phyloP scores from a whole-genome alignment of 352 stramenopile species.

The Phytophthora sp. region DNA sequence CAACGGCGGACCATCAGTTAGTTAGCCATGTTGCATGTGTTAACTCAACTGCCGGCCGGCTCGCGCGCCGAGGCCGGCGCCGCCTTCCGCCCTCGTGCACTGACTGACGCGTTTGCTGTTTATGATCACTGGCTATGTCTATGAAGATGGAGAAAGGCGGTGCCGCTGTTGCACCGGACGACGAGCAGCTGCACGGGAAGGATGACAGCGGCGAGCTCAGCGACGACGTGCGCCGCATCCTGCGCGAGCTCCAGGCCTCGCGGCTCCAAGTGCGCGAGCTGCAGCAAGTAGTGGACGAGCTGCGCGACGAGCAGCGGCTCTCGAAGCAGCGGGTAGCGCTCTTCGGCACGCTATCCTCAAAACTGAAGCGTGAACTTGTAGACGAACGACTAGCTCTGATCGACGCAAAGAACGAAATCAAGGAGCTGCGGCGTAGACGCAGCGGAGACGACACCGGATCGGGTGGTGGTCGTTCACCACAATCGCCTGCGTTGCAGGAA shows the following conservation, averaged over 20 bases:
- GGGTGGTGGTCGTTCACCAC: constrained; percentile 23
- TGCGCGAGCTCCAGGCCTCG: constrained; percentile 39
- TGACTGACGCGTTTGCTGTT: constrained; percentile 43
- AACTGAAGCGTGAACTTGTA: constrained; percentile 79
- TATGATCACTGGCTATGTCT: constrained; percentile 52
- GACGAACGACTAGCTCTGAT: constrained; percentile 80
- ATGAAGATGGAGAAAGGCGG: constrained; percentile 56
- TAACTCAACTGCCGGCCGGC: constrained; percentile 17
- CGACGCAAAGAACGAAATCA: constrained; percentile 68
- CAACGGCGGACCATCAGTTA: constrained; percentile 35
- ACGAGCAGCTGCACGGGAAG: constrained; percentile 42
- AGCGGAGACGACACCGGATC: constrained; percentile 31
- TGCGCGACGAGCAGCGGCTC: constrained; percentile 64
- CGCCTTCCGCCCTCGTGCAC: constrained; percentile 18
- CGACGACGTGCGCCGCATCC: constrained; percentile 32
- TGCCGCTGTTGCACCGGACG: constrained; percentile 25
- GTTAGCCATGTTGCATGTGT: constrained; percentile 40
- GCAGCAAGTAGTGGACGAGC: constrained; percentile 50
- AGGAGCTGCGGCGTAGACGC: constrained; percentile 50
- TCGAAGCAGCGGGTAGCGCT: constrained; percentile 57
- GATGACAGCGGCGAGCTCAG: constrained; percentile 22
- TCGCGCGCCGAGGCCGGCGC: constrained; percentile 1
- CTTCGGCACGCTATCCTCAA: constrained; percentile 58
- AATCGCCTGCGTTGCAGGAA: constrained; percentile 39
- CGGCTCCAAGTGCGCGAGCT: constrained; percentile 42